phyloP scores from a whole-genome alignment of 2,329 filamentous ascomycete species.

The Cladosporium sp. region DNA sequence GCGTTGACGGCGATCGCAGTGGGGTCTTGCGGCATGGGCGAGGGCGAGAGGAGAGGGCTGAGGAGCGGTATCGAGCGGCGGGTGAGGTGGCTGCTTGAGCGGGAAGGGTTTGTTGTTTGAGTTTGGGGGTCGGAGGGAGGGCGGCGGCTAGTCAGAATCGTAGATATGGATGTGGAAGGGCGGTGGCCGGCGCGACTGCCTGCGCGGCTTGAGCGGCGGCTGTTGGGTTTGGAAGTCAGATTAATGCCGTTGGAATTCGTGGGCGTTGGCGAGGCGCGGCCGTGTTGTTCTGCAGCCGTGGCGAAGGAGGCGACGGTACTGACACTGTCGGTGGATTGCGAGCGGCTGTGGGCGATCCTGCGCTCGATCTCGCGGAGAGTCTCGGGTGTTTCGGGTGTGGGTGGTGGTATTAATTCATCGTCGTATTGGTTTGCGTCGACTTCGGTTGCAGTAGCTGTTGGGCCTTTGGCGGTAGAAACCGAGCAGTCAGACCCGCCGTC shows the following conservation, averaged over 20 bases:
- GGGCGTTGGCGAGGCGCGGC: neutral
- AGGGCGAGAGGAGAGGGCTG: slow-evolving; percentile 31
- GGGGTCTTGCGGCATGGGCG: slow-evolving; percentile 30
- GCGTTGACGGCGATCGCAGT: slow-evolving; percentile 35
- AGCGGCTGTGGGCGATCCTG: slow-evolving; percentile 40
- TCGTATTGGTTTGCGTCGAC: slow-evolving; percentile 20
- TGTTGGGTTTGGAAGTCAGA: neutral
- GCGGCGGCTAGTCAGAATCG: slow-evolving; percentile 20
- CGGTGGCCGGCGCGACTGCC: neutral
- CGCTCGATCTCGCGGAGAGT: slow-evolving; percentile 31
- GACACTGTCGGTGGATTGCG: slow-evolving; percentile 55
- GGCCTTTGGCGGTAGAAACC: slow-evolving; percentile 7
- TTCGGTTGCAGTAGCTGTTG: slow-evolving; percentile 48
- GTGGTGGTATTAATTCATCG: slow-evolving; percentile 21
- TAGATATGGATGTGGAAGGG: slow-evolving; percentile 19
- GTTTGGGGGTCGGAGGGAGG: slow-evolving; percentile 18
- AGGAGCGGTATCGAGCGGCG: slow-evolving; percentile 21
- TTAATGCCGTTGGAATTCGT: neutral
- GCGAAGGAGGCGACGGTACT: slow-evolving; percentile 61
- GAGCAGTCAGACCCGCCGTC: slow-evolving; percentile 38
- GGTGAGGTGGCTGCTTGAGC: neutral
- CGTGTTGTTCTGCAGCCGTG: slow-evolving; percentile 51
- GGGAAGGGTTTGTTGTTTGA: slow-evolving; percentile 12
- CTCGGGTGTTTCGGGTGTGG: slow-evolving; percentile 31
- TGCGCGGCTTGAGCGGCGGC: slow-evolving; percentile 10